Evolutionary conservation across 75 land plant genomes (phyloP), one percentile per base, ranked within the genome.

Genomic region (Ceratopteris richardii): DNA sequence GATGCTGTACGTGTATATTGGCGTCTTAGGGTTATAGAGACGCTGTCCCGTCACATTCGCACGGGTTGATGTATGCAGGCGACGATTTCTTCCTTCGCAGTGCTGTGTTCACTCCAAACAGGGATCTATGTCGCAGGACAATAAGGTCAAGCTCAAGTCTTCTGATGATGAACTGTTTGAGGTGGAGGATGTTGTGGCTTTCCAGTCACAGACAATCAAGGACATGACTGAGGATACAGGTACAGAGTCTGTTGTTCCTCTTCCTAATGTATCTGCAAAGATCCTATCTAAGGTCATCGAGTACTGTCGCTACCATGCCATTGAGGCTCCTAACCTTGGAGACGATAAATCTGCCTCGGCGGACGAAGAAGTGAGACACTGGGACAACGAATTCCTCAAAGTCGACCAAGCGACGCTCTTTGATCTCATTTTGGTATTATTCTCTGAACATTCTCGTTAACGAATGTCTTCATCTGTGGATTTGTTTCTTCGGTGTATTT

Each of bases 201-300:
- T 64, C 47, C 72, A 82, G 65, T 78, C 82, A 13, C 78, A 63
- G 70, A 71, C 78, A 14, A 70, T 82, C 58, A 70, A 68, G 69
- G 64, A 82, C 61, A 70, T 78, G 85, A 64, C 78, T 61, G 82
- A 82, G 39, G n/a, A n/a, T n/a, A n/a, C n/a, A n/a, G n/a, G n/a
- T n/a, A n/a, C n/a, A n/a, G n/a, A n/a, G n/a, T n/a, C 14, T 67
- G 62, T 41, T 4, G 71, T 82, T 63, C 82, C 85, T 3, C 56
- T 82, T 28, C 83, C 79, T 20, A 82, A 79, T 62, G 82, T 82
- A 24, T 67, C 75, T 28, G 40, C 70, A 62, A 70, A 67, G 65
- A 78, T 75, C 69, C 72, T 78, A 16, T 21, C 82, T 55, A 82
- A 82, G 75, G 78, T 82, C 37, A 57, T 79, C 66, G 80, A 80